These are phyloP conservation scores for Lignosus rhinocerotis DNA, from an alignment of 1,284 basidiomycete genomes.

Conservation along the genomic window DNA sequence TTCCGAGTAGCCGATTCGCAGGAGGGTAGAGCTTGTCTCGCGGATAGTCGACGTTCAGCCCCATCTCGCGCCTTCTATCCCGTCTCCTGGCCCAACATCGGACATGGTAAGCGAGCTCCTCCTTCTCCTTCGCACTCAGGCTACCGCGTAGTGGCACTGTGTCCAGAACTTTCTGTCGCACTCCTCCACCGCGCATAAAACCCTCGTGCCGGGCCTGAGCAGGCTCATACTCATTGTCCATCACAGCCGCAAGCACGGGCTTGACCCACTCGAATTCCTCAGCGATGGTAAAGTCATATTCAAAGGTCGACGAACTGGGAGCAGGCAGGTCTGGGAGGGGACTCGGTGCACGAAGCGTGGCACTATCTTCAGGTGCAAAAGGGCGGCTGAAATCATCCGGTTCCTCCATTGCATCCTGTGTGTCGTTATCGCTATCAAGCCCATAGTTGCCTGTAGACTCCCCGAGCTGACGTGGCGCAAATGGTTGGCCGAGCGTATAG, in stretches of 20 bases:
- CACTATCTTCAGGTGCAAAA: slow-evolving; percentile 17
- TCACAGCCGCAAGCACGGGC: slow-evolving; percentile 57
- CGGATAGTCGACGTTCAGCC: slow-evolving; percentile 19
- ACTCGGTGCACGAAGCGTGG: slow-evolving; percentile 31
- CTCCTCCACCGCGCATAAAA: slow-evolving; percentile 60
- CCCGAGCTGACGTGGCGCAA: slow-evolving; percentile 45
- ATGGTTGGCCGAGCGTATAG: background rate
- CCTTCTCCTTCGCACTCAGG: slow-evolving; percentile 52
- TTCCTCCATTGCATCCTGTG: slow-evolving; percentile 24
- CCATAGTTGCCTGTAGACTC: slow-evolving; percentile 48
- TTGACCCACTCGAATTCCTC: slow-evolving; percentile 66
- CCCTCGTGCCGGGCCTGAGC: slow-evolving; percentile 45
- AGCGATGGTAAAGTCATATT: slow-evolving; percentile 44
- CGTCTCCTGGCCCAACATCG: slow-evolving; percentile 55
- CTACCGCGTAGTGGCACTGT: slow-evolving; percentile 52
- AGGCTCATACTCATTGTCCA: slow-evolving; percentile 57
- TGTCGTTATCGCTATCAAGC: slow-evolving; percentile 47
- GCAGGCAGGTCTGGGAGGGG: slow-evolving; percentile 43
- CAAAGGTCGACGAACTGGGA: slow-evolving; percentile 40
- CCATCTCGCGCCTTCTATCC: slow-evolving; percentile 28
- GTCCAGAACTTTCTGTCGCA: slow-evolving; percentile 45
- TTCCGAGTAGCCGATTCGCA: background rate
- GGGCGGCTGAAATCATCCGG: slow-evolving; percentile 20
- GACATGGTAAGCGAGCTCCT: slow-evolving; percentile 46
- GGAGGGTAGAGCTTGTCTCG: slow-evolving; percentile 9